These are phyloP conservation scores for Cenchrus fungigraminus DNA, from an alignment of 176 grass and related monocot genomes.

Conservation along the genomic window DNA sequence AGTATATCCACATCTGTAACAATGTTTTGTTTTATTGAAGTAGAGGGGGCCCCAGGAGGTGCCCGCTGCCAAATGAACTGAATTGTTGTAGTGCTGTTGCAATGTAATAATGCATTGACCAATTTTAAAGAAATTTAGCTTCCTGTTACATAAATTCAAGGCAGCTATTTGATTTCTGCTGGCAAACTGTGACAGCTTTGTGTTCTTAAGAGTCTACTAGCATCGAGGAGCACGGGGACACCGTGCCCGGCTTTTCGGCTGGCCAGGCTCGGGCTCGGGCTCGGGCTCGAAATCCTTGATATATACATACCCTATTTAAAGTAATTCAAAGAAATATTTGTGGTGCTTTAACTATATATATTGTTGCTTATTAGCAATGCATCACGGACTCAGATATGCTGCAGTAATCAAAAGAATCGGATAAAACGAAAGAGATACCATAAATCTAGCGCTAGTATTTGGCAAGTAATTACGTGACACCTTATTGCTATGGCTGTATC, in stretches of 20 bases:
- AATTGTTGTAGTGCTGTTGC: constrained; percentile 42
- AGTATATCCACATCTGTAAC: constrained; percentile 44
- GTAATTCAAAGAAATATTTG: neutral
- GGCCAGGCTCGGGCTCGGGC: too few species aligned
- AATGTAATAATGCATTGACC: constrained; percentile 46
- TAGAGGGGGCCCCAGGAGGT: constrained; percentile 30
- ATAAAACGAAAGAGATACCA: neutral
- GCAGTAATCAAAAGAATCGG: neutral
- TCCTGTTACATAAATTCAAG: neutral
- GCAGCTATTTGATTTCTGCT: neutral
- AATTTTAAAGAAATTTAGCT: constrained; percentile 24
- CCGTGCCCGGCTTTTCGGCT: too few species aligned
- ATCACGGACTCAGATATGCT: too few species aligned
- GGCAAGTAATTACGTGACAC: neutral
- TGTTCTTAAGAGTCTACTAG: too few species aligned
- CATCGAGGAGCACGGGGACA: too few species aligned
- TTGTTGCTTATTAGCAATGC: too few species aligned
- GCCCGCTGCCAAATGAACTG: constrained; percentile 31
- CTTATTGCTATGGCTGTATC: neutral
- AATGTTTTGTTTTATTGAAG: constrained; percentile 37
- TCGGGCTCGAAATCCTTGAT: neutral
- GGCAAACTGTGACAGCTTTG: neutral
- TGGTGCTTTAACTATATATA: neutral
- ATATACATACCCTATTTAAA: neutral
- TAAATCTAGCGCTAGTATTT: neutral